Evolutionary conservation across 208 protist genomes (phyloP), one percentile per base, ranked within the genome.

Genomic region (Trypanosoma melophagium): DNA sequence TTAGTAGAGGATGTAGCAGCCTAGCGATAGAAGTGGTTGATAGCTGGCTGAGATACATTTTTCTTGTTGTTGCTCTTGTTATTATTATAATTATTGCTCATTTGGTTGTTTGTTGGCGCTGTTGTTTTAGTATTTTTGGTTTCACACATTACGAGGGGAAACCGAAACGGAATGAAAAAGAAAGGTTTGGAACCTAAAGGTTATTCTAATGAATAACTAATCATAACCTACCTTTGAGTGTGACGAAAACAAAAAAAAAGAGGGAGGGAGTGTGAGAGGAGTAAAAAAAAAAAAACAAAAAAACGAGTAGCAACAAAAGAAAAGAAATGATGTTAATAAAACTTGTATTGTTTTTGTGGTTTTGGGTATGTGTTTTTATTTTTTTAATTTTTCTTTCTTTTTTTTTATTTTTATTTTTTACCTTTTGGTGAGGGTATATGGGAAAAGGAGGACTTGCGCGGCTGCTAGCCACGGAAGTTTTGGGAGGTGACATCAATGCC

Each of bases 401-500:
- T 45, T 51, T 4, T 63, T 28, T 64, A 28, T 61, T 24, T 52
- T 55, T 1, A 28, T 16, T 12, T 22, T 8, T 44, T 21, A 9
- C 8, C n/a, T 60, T 24, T 51, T 24, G 22, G 22, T 41, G 8
- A 52, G 54, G 45, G 56, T 56, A 45, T 62, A 82, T 77, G 83
- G 77, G 76, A 69, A 69, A 64, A 4, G 75, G 74, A 17, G 76
- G 74, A 64, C 53, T 90, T 35, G 76, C 79, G 22, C 60, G 60
- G 7, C 69, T 90, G 35, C 71, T 93, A 53, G 80, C 71, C 31
- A 73, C 82, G 47, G 78, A 80, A 40, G 63, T 90, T 14, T 59
- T 71, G 4, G 70, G 80, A 0, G 84, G 87, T 40, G 77, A 94
- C 70, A 54, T 94, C n/a, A 94, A 94, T 71, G 84, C 84, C 42